Evolutionary conservation across 2,329 filamentous ascomycete species (phyloP).

Genomic region (Penicillium italicum): DNA sequence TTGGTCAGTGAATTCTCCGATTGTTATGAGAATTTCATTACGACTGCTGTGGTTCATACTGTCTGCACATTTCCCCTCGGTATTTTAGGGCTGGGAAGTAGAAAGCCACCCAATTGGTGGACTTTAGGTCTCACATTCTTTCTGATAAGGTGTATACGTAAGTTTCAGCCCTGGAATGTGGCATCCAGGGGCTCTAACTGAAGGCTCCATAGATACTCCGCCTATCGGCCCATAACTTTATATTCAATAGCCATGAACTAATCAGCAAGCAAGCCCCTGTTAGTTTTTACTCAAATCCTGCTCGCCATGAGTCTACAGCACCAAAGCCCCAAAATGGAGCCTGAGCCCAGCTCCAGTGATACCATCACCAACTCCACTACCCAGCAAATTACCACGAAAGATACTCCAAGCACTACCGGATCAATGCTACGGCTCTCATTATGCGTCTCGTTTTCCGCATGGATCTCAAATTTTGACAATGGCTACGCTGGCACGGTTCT

Average conservation of each 20-base stretch:
- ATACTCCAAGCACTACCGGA: conserved; percentile 9
- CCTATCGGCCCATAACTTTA: neutral
- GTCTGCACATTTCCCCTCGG: neutral
- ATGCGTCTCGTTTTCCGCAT: conserved; percentile 23
- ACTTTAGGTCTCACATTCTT: conserved; percentile 12
- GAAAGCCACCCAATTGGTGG: neutral
- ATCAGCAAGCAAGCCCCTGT: no score
- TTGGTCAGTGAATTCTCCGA: neutral
- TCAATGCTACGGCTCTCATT: conserved; percentile 22
- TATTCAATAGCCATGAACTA: neutral
- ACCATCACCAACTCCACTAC: neutral
- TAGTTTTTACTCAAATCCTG: neutral
- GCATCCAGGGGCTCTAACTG: neutral
- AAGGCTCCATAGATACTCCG: neutral
- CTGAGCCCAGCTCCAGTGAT: neutral
- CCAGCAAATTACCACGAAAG: neutral
- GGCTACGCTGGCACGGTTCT: conserved; percentile 24
- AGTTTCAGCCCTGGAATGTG: conserved; percentile 16
- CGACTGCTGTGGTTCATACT: neutral
- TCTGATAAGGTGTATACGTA: conserved; percentile 14
- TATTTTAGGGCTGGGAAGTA: conserved; percentile 1
- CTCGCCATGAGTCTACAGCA: neutral
- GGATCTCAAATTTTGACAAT: conserved; percentile 26
- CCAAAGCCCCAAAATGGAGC: neutral
- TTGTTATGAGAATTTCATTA: neutral